A percentile compares a stretch with the other conserved stretches of the same genome.
Evolutionary conservation across 108 stramenopile species (phyloP).

Genomic region (Chaetoceros muelleri): DNA sequence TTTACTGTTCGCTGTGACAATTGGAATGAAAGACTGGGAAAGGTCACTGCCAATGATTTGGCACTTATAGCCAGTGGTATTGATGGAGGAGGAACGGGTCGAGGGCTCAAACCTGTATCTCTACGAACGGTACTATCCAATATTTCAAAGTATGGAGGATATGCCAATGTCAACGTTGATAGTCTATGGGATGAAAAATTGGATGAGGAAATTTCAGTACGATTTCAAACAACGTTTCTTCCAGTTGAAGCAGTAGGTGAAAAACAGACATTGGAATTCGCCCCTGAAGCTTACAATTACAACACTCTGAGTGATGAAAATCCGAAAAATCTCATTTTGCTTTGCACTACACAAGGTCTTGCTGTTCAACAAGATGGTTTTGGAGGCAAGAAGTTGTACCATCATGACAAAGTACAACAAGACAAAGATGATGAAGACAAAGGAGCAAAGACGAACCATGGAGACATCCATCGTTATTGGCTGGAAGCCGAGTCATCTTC

Average conservation of each 20-base stretch:
- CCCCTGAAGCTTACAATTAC: conserved; percentile 11
- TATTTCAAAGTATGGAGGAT: no score
- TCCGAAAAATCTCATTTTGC: conserved; percentile 8
- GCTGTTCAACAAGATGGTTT: conserved; percentile 8
- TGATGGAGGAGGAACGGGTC: no score
- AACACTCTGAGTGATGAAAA: conserved; percentile 7
- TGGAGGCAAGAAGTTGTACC: conserved; percentile 5
- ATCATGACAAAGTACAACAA: conserved; percentile 3
- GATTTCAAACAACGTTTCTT: conserved; percentile 14
- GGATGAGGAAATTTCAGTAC: conserved; percentile 5
- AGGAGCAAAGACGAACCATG: no score
- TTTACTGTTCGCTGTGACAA: no score
- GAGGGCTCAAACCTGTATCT: no score
- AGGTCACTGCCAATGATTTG: no score
- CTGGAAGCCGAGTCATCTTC: conserved; percentile 1
- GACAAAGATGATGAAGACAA: no score
- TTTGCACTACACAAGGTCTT: conserved; percentile 11
- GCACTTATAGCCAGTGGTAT: no score
- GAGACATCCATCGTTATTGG: background rate
- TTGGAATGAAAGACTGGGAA: no score
- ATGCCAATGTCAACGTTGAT: no score
- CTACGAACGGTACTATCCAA: no score
- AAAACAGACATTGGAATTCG: background rate
- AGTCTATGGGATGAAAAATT: background rate
- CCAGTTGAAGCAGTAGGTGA: conserved; percentile 1